Conservation (phyloP, 139 green algal species). For the Auxenochlorella pyrenoidosa region DNA sequence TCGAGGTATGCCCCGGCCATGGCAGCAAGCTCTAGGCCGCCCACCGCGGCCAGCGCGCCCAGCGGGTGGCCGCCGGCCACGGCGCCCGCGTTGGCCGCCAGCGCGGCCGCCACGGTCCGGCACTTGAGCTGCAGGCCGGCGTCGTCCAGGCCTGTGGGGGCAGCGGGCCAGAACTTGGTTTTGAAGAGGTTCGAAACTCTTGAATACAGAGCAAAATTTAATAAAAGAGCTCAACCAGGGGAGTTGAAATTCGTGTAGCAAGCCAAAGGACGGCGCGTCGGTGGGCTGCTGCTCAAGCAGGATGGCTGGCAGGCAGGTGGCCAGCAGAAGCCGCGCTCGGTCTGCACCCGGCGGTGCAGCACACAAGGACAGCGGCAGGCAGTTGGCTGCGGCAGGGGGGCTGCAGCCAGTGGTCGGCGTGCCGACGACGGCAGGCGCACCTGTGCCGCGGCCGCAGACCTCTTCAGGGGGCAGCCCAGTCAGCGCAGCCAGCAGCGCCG, state of each 20-base stretch:
- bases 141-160: conserved; percentile 48
- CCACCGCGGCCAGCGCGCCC: conserved; percentile 45
- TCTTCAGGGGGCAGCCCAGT: conserved; percentile 37
- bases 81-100: conserved; percentile 39
- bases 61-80: conserved; percentile 4
- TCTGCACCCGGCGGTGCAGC: not conserved
- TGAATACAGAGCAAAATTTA: too few relatives aligned
- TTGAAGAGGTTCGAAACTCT: too few relatives aligned
- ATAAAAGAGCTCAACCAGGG: too few relatives aligned
- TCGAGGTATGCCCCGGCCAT: conserved; percentile 49
- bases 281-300: not conserved
- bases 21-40: conserved; percentile 59
- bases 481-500: conserved; percentile 53
- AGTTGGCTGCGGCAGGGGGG: not conserved
- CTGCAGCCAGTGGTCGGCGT: not conserved
- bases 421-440: not conserved
- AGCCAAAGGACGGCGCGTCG: too few relatives aligned
- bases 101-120: conserved; percentile 28
- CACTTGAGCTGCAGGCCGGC: conserved; percentile 45
- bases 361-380: too few relatives aligned
- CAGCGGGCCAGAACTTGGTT: too few relatives aligned
- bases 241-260: too few relatives aligned
- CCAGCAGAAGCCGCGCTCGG: too few relatives aligned
- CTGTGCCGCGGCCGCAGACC: conserved; percentile 50
- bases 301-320: too few relatives aligned